Percentiles rank a stretch among this genome's conserved stretches.
Evolutionary conservation across 2,329 filamentous ascomycete genomes (phyloP).

Genomic region (Corinectria fuckeliana): DNA sequence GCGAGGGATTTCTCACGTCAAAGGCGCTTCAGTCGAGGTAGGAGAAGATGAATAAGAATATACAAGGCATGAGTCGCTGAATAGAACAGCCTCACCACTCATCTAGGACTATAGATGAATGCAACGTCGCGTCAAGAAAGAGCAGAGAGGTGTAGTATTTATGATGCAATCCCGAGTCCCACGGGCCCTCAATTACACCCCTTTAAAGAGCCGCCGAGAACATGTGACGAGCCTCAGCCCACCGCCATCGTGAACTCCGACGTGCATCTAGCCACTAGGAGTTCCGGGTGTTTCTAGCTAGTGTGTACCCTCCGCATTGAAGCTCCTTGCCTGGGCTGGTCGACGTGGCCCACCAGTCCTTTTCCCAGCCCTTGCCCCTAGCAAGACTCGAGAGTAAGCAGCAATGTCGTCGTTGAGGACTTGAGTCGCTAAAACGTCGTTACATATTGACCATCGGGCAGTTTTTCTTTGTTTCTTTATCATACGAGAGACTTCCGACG

Average conservation of each 20-base stretch:
- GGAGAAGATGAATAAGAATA: not conserved
- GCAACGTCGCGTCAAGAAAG: too few relatives aligned
- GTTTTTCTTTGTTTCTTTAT: not conserved
- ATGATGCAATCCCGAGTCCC: too few relatives aligned
- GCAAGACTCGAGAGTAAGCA: not conserved
- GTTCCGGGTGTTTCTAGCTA: slow-evolving; percentile 10
- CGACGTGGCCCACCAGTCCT: slow-evolving; percentile 22
- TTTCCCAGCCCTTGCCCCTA: not conserved
- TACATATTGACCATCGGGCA: not conserved
- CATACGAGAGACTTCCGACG: too few relatives aligned
- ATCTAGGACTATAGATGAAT: too few relatives aligned
- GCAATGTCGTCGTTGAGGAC: not conserved
- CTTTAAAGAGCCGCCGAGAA: too few relatives aligned
- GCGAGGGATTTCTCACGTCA: too few relatives aligned
- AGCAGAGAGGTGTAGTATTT: too few relatives aligned
- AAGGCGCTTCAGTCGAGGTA: not conserved
- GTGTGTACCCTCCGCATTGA: slow-evolving; percentile 10
- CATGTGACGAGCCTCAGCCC: not conserved
- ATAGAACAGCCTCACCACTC: too few relatives aligned
- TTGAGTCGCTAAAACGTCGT: not conserved
- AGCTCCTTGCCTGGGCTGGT: slow-evolving; percentile 18
- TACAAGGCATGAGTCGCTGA: not conserved
- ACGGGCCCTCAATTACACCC: too few relatives aligned
- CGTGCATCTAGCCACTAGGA: slow-evolving; percentile 12
- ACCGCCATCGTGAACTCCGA: too few relatives aligned